Conservation (phyloP, 2,329 filamentous ascomycete species). For the Fusarium chuoi region DNA sequence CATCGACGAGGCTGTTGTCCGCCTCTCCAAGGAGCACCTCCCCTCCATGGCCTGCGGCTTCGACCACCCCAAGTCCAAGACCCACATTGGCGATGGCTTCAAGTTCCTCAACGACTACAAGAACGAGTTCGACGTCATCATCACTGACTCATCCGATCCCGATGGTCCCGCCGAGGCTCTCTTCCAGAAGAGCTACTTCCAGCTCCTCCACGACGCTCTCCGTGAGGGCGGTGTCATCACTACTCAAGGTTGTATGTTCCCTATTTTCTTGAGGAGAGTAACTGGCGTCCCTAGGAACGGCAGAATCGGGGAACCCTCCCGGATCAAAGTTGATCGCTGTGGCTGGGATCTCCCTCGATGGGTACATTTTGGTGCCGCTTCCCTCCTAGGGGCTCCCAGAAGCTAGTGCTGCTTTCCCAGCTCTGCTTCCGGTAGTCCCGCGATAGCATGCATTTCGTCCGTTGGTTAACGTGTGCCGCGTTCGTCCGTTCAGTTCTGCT, state of each 20-base stretch:
- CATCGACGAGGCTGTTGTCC: constrained; percentile 98
- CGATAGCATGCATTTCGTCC: constrained; percentile 40
- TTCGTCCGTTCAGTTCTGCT: constrained; percentile 26
- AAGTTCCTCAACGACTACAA: constrained; percentile 97
- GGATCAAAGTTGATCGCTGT: constrained; percentile 34
- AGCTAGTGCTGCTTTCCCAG: constrained; percentile 55
- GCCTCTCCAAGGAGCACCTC: constrained; percentile 97
- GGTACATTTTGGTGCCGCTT: constrained; percentile 39
- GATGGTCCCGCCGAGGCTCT: constrained; percentile 95
- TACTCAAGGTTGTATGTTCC: constrained; percentile 99
- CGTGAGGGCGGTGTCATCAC: constrained; percentile 97
- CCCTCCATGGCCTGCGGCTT: constrained; percentile 94
- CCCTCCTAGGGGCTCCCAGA: constrained; percentile 50
- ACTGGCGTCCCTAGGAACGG: constrained; percentile 50
- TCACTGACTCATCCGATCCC: constrained; percentile 97
- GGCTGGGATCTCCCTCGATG: constrained; percentile 38
- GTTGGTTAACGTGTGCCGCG: constrained; percentile 21
- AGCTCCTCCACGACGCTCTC: constrained; percentile 89
- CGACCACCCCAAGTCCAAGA: constrained; percentile 91
- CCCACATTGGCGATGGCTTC: constrained; percentile 96
- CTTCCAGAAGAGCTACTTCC: constrained; percentile 99
- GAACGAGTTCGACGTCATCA: constrained; percentile 98
- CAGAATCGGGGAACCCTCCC: constrained; percentile 40
- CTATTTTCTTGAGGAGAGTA: constrained; percentile 64
- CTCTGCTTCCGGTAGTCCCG: constrained; percentile 53